Percentiles rank a stretch among this genome's conserved stretches.
phyloP scores from a whole-genome alignment of 2,329 filamentous ascomycete genomes.

The Cercospora sesami region DNA sequence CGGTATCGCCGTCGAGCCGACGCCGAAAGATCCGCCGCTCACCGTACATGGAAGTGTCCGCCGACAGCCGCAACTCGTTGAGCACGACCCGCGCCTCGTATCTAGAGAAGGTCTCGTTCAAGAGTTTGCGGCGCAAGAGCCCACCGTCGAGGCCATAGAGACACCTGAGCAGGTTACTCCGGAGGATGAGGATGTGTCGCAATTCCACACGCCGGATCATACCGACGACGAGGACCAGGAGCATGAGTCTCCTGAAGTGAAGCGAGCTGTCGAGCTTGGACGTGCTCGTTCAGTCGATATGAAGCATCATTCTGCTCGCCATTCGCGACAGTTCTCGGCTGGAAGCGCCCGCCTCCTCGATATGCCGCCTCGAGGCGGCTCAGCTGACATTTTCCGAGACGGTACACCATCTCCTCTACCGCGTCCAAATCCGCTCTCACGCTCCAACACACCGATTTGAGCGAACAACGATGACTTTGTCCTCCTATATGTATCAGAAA shows the following conservation, averaged over 20 bases:
- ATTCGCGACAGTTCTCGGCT: slow-evolving; percentile 71
- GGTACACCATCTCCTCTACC: slow-evolving; percentile 13
- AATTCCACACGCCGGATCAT: slow-evolving; percentile 17
- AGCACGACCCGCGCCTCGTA: slow-evolving; percentile 57
- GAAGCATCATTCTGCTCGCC: slow-evolving; percentile 42
- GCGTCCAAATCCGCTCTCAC: slow-evolving; percentile 6
- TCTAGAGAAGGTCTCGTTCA: slow-evolving; percentile 62
- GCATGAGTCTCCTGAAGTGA: slow-evolving; percentile 41
- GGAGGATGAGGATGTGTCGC: slow-evolving; percentile 8
- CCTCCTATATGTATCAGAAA: background rate
- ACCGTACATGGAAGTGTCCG: slow-evolving; percentile 52
- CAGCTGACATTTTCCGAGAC: slow-evolving; percentile 16
- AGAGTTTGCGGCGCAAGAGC: slow-evolving; percentile 47
- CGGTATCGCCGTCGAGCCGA: slow-evolving; percentile 3
- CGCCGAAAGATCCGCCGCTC: slow-evolving; percentile 26
- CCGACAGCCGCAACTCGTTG: slow-evolving; percentile 65
- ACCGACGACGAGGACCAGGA: slow-evolving; percentile 27
- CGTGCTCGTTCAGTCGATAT: slow-evolving; percentile 46
- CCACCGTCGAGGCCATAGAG: slow-evolving; percentile 25
- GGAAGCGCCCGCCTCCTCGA: slow-evolving; percentile 75
- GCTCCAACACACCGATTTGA: slow-evolving; percentile 11
- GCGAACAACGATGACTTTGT: background rate
- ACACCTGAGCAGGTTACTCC: slow-evolving; percentile 31
- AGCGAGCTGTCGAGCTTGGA: slow-evolving; percentile 71
- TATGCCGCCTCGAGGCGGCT: slow-evolving; percentile 18